Percentiles rank a stretch among this genome's conserved stretches.
Conservation (phyloP, 2,329 filamentous ascomycete species). For the Furcasterigmium sp. region DNA sequence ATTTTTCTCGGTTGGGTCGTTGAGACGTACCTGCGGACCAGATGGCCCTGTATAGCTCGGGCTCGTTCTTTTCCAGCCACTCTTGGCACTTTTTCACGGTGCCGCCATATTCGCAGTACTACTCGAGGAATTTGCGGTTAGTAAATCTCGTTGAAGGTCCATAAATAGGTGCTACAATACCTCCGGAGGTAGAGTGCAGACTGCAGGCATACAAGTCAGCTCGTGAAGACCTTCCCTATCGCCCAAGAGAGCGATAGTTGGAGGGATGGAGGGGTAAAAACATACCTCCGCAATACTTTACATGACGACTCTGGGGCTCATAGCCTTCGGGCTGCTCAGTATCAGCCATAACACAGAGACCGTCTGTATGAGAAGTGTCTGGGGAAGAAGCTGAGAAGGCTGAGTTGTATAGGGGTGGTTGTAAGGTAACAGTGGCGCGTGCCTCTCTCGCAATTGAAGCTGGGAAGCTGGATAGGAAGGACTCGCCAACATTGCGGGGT, state of each 20-base stretch:
- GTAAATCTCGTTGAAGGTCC: too few species aligned
- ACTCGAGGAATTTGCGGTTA: slow-evolving; percentile 18
- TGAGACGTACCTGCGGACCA: slow-evolving; percentile 74
- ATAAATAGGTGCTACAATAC: slow-evolving; percentile 37
- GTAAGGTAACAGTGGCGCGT: slow-evolving; percentile 6
- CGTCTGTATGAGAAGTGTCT: slow-evolving; percentile 4
- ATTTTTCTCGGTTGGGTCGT: neutral
- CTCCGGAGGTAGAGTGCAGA: slow-evolving; percentile 62
- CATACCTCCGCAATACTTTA: slow-evolving; percentile 56
- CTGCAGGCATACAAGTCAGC: slow-evolving; percentile 25
- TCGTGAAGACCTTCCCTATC: neutral
- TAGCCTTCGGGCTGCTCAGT: slow-evolving; percentile 38
- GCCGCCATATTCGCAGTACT: slow-evolving; percentile 99
- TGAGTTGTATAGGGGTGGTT: slow-evolving; percentile 12
- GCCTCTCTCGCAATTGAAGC: slow-evolving; percentile 1
- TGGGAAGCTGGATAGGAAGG: neutral
- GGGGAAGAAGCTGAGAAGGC: slow-evolving; percentile 1
- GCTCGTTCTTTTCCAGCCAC: slow-evolving; percentile 77
- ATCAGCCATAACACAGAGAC: slow-evolving; percentile 45
- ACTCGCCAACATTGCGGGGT: slow-evolving; percentile 10
- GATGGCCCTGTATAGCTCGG: slow-evolving; percentile 68
- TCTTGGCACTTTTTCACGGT: slow-evolving; percentile 96
- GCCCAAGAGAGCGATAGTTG: too few species aligned
- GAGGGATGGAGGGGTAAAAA: slow-evolving; percentile 8
- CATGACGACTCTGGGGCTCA: slow-evolving; percentile 46